Evolutionary conservation across 805 yeast genomes (phyloP).

Genomic region (Cyberlindnera amylophila): DNA sequence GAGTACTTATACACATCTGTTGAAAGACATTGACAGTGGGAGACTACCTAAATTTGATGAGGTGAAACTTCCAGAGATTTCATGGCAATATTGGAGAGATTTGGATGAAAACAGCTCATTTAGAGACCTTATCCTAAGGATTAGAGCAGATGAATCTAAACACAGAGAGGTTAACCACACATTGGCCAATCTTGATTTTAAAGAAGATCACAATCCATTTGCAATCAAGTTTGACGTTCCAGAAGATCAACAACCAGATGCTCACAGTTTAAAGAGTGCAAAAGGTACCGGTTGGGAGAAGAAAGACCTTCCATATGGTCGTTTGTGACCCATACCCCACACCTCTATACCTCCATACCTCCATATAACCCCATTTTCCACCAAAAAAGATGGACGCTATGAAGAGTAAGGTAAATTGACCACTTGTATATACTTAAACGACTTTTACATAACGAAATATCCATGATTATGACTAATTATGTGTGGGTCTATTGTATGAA

Average conservation of each 20-base stretch:
- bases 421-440: too few species aligned
- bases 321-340: too few species aligned
- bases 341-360: too few species aligned
- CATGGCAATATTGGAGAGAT: constrained; percentile 56
- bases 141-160: constrained; percentile 76
- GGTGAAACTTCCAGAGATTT: constrained; percentile 51
- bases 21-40: constrained; percentile 49
- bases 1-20: constrained; percentile 58
- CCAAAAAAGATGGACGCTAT: too few species aligned
- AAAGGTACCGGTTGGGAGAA: constrained; percentile 18
- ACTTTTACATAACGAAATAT: too few species aligned
- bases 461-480: too few species aligned
- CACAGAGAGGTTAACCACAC: constrained; percentile 81
- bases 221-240: constrained; percentile 38
- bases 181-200: constrained; percentile 56
- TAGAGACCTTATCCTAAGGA: constrained; percentile 53
- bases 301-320: too few species aligned
- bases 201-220: constrained; percentile 63
- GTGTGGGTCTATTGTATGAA: too few species aligned
- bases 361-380: too few species aligned
- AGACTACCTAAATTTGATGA: constrained; percentile 45
- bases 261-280: constrained; percentile 9
- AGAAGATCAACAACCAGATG: constrained; percentile 16
- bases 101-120: constrained; percentile 49
- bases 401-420: too few species aligned